Percentiles rank a stretch among this genome's conserved stretches.
These are phyloP conservation scores for Breviolum minutum DNA, from an alignment of 73 alveolate genomes.

Conservation along the genomic window DNA sequence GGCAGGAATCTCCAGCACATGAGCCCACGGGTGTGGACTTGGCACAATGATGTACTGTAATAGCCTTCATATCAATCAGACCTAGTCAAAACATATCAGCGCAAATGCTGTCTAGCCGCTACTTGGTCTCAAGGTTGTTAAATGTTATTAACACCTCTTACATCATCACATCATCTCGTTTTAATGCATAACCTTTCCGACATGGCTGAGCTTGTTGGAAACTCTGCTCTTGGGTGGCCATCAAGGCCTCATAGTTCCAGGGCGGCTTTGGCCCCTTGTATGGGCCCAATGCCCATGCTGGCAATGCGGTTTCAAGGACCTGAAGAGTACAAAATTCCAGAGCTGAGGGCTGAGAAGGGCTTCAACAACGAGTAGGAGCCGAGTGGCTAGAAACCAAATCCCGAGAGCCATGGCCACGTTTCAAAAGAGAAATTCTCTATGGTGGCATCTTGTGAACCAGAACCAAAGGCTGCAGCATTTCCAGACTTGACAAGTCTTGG, in stretches of 20 bases:
- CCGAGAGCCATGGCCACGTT: neutral
- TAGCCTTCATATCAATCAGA: neutral
- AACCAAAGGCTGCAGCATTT: no score
- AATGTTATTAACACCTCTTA: no score
- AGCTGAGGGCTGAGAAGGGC: neutral
- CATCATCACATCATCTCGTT: no score
- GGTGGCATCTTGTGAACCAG: no score
- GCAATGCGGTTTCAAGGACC: neutral
- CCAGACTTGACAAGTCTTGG: no score
- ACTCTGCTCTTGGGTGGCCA: no score
- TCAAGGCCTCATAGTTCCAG: conserved; percentile 29
- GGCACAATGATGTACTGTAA: no score
- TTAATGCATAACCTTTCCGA: neutral
- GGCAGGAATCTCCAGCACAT: no score
- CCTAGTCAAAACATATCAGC: neutral
- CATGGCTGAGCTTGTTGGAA: neutral
- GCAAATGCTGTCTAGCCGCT: no score
- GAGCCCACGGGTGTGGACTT: no score
- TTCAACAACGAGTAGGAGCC: neutral
- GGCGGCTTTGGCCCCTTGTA: conserved; percentile 76
- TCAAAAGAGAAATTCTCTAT: no score
- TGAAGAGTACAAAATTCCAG: neutral
- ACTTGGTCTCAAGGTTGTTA: no score
- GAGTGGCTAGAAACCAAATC: conserved; percentile 1
- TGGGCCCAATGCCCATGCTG: neutral